Base-by-base conservation (phyloP, 192 early-diverging fungal genomes). In the Diversispora eburnea region DNA sequence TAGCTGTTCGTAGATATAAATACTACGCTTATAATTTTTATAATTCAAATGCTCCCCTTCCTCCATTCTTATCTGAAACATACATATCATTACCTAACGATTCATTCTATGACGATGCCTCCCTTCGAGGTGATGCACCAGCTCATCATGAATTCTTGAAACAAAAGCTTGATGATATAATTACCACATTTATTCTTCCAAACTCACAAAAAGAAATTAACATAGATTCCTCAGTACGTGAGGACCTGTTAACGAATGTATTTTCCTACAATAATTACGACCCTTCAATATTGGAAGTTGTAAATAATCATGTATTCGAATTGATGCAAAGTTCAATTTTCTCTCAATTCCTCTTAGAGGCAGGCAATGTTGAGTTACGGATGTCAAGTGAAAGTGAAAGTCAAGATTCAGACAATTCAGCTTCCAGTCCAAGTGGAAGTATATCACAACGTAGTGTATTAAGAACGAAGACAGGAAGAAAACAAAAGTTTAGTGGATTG, bases 171-270 rank as follows among this genome's bases (percentile, higher is more conserved):
- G 54, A 79, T 47, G 43, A 52, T 4, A 73, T 79, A 15, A 39
- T 79, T 9, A 42, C 48, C n/a, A 62, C 56, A 5, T 77, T 56
- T 42, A 76, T 79, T 22, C 20, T 70, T 12, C 47, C 46, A 25
- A 66, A 76, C 42, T 57, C 78, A 4, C 54, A 69, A 13, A 72
- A 69, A 41, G 78, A 79, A 57, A 70, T 79, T 52, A 79, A 79
- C 56, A 77, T 79, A 39, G 61, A 20, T 22, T 51, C 62, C 15
- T 65, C 66, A 5, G 59, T 62, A 3, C 49, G 75, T 39, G 48
- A 73, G 43, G 48, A 73, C 15, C 42, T 79, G 48, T 17, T 76
- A 25, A 47, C 72, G 15, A 52, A 69, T 5, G 62, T 76, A 33
- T 46, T 59, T 19, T 25, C 42, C 47, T 49, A 72, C 8, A 39